Base-by-base conservation (phyloP, 768 basidiomycete genomes). In the Butyriboletus loyo region DNA sequence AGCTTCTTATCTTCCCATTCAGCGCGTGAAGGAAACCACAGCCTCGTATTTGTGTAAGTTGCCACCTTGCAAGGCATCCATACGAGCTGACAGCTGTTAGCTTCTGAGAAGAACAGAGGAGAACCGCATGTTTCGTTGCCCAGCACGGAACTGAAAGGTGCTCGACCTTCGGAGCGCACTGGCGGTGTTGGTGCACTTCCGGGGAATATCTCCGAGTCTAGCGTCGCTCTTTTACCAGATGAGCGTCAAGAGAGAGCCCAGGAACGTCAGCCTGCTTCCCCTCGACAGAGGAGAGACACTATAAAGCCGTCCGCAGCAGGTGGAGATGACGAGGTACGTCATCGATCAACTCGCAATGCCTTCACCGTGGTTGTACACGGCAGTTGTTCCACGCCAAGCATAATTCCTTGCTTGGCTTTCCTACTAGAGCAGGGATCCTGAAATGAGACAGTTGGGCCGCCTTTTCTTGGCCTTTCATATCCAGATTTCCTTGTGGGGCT, bases 181-280 rank as follows among this genome's bases (percentile, higher is more conserved):
- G 68, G 63, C 7, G 82, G 81, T 15, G 75, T 77, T 2, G 80
- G 80, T 9, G 73, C 79, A 0, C 72, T 82, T 14, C 80, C 81
- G 0, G 82, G 80, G 13, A 66, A 65, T 27, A 50, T 64, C 13
- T 71, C 68, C 21, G 81, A 84, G 56, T 62, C 70, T 9, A 74
- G 71, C 5, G 77, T 83, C 10, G 76, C 79, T 5, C 69, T 72
- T 40, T 63, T 81, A 1, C 82, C 82, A 4, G 76, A 81, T 13
- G 79, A 82, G 48, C 69, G 76, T 17, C 36, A 54, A 52, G 59
- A 64, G 27, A 50, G 40, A 2, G 30, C 15, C 3, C 47, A 52
- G 22, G 54, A 52, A 24, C 34, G 24, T 28, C 56, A n/a, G 13
- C 5, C 35, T 1, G 15, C 32, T 31, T 44, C 53, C 9, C 52